Conservation (phyloP, 164 flowering plant genomes). For the Chloranthus sessilifolius region DNA sequence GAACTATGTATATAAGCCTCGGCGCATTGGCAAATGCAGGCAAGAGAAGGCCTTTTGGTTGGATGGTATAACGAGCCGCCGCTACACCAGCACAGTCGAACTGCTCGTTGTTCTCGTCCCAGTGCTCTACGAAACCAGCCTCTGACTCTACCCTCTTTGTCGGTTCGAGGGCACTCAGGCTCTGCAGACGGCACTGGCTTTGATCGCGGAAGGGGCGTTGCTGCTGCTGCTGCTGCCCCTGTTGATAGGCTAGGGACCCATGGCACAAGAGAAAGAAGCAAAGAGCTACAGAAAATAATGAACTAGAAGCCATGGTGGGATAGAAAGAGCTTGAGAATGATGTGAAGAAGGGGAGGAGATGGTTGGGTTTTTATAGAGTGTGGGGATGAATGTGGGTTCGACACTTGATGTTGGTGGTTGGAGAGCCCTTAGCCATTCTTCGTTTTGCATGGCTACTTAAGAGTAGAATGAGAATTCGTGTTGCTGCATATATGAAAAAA, state of each 20-base stretch:
- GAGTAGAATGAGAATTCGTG: too few species aligned
- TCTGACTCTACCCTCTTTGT: constrained; percentile 26
- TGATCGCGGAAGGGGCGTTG: constrained; percentile 5
- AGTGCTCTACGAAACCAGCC: constrained; percentile 43
- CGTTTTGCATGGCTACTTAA: constrained; percentile 2
- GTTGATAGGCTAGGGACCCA: constrained; percentile 8
- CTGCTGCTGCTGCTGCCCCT: not conserved
- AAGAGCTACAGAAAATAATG: not conserved
- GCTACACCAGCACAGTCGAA: constrained; percentile 53
- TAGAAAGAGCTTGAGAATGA: not conserved
- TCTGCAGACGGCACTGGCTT: constrained; percentile 30
- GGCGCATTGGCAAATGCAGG: constrained; percentile 43
- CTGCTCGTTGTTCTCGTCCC: constrained; percentile 36
- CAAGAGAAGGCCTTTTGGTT: constrained; percentile 41
- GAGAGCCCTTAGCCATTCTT: not conserved
- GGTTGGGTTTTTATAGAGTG: not conserved
- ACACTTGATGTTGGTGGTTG: not conserved
- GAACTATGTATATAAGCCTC: constrained; percentile 27
- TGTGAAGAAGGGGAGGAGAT: not conserved
- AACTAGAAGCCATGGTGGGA: not conserved
- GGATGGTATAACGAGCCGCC: constrained; percentile 24
- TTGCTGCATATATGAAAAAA: too few species aligned
- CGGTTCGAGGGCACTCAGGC: constrained; percentile 38
- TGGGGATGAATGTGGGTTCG: not conserved
- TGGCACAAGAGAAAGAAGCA: constrained; percentile 3